A percentile compares a stretch with the other conserved stretches of the same genome.
phyloP scores from a whole-genome alignment of 768 basidiomycete genomes.

The Mycena floridula region DNA sequence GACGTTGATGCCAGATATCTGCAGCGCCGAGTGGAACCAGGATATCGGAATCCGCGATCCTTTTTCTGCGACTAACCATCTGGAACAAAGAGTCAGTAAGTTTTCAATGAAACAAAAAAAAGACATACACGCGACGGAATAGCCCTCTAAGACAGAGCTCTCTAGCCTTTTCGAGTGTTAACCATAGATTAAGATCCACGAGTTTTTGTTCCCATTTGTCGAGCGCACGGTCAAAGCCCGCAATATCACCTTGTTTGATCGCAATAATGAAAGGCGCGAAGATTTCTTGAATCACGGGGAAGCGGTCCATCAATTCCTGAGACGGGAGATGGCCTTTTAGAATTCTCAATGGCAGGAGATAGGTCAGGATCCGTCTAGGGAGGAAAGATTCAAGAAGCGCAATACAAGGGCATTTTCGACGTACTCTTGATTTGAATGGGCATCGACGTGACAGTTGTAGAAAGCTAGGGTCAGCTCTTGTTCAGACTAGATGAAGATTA shows the following conservation, averaged over 20 bases:
- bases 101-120: neutral
- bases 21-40: constrained; percentile 74
- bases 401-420: constrained; percentile 15
- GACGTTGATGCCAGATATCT: constrained; percentile 64
- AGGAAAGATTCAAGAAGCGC: neutral
- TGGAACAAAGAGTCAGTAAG: constrained; percentile 21
- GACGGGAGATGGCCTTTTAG: constrained; percentile 86
- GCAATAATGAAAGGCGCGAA: constrained; percentile 80
- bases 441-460: constrained; percentile 68
- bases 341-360: constrained; percentile 85
- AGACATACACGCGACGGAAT: constrained; percentile 68
- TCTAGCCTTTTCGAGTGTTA: constrained; percentile 82
- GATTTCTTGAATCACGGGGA: constrained; percentile 65
- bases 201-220: constrained; percentile 64
- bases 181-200: constrained; percentile 81
- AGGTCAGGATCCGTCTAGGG: constrained; percentile 80
- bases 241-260: constrained; percentile 70
- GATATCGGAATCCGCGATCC: constrained; percentile 73
- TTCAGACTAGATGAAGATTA: constrained; percentile 53
- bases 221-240: constrained; percentile 75
- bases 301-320: constrained; percentile 57
- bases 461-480: constrained; percentile 84
- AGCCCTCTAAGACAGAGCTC: constrained; percentile 82
- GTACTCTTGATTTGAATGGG: constrained; percentile 79
- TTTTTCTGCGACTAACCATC: constrained; percentile 77